Evolutionary conservation across 495 filamentous ascomycete species (phyloP), one percentile per base, ranked within the genome.

Genomic region (Penicillium lividum): DNA sequence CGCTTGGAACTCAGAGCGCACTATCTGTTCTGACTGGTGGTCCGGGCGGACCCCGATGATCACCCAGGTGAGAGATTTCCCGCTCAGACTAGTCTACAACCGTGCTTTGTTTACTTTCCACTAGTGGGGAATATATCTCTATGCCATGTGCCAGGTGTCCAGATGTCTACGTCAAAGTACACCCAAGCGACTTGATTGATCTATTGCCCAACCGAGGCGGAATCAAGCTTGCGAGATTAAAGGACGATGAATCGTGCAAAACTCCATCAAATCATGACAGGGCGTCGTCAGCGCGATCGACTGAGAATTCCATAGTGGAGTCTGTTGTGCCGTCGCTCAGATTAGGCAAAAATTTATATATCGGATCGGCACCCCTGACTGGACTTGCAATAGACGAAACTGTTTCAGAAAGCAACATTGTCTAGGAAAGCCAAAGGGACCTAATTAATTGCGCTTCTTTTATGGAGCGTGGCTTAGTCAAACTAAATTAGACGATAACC

Each of bases 211-310:
- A 4, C 28, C 15, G 15, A 49, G 11, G 46, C 28, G 46, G 27
- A 29, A 8, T 29, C 10, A 45, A 28, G 5, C 42, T 47, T 34
- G 42, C 16, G 50, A 59, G 31, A 59, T 54, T 57, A 44, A 53
- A 57, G 53, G 57, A 56, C 5, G 38, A 51, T 4, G 34, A 57
- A 15, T 4, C 18, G 1, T 38, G 25, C 44, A 30, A 57, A 31
- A 7, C 43, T 5, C 47, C 44, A 58, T 63, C 53, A 56, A 54
- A 61, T 48, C 51, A 59, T 49, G 38, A 57, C 57, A 51, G 38
- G 30, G 57, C 51, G 58, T 65, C 62, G 65, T 62, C 65, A 65
- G 62, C 61, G 49, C 33, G 51, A 30, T 59, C 60, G 48, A 47
- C 53, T 47, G 47, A 31, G 59, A 66, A 63, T 62, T 51, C 40